These are phyloP conservation scores for Penicillium coprophilum DNA, from an alignment of 495 filamentous ascomycete species.

Conservation along the genomic window DNA sequence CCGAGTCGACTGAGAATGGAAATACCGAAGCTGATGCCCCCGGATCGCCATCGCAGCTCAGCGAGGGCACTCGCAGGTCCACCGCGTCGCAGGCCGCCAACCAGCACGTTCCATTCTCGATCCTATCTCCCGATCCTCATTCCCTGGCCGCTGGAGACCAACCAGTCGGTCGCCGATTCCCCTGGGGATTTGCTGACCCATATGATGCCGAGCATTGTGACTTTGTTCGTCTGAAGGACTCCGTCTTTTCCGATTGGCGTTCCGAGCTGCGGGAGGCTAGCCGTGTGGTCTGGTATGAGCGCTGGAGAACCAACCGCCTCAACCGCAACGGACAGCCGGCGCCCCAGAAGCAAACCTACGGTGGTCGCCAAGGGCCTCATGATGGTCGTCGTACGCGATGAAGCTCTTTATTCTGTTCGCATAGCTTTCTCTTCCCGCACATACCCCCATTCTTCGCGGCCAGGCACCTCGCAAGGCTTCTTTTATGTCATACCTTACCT, in stretches of 20 bases:
- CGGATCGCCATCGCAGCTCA: constrained; percentile 8
- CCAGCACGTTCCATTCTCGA: constrained; percentile 75
- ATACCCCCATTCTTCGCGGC: constrained; percentile 24
- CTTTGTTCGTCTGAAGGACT: constrained; percentile 85
- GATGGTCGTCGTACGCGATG: constrained; percentile 38
- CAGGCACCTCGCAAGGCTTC: constrained; percentile 24
- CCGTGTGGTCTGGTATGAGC: constrained; percentile 92
- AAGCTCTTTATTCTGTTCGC: constrained; percentile 24
- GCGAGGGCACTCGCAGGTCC: constrained; percentile 29
- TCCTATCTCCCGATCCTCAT: constrained; percentile 88
- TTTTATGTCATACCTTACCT: constrained; percentile 20
- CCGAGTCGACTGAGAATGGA: constrained; percentile 32
- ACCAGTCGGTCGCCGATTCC: constrained; percentile 77
- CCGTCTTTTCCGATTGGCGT: constrained; percentile 91
- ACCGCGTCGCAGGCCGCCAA: constrained; percentile 24
- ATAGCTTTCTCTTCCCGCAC: constrained; percentile 32
- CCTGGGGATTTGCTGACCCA: constrained; percentile 96
- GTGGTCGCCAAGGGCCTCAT: constrained; percentile 36
- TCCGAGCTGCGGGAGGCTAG: constrained; percentile 88
- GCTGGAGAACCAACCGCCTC: constrained; percentile 81
- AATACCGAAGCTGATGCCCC: constrained; percentile 16
- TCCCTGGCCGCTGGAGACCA: constrained; percentile 61
- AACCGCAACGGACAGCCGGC: constrained; percentile 40
- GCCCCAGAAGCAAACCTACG: constrained; percentile 28
- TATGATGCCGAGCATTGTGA: constrained; percentile 91